Conservation (phyloP, 192 early-diverging fungal genomes). For the Backusella mclennaniae region DNA sequence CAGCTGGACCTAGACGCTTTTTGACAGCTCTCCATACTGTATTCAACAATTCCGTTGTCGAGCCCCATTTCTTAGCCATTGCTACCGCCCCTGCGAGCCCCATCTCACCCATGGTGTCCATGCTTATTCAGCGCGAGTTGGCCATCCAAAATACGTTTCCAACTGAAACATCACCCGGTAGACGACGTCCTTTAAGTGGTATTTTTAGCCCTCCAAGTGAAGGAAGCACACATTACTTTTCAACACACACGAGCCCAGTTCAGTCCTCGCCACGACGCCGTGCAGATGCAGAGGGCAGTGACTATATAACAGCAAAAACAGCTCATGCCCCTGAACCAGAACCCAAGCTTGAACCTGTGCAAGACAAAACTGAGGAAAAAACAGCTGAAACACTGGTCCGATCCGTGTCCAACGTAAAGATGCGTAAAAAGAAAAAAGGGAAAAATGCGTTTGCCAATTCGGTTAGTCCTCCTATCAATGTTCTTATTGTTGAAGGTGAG, state of each 20-base stretch:
- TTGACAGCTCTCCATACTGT: constrained; percentile 58
- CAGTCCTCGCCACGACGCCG: neutral
- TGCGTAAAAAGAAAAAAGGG: constrained; percentile 19
- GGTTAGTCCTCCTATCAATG: constrained; percentile 65
- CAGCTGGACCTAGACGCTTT: constrained; percentile 57
- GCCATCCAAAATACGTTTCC: neutral
- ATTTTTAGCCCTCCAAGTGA: constrained; percentile 9
- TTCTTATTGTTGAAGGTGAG: constrained; percentile 76
- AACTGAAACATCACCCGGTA: neutral
- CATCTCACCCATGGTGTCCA: neutral
- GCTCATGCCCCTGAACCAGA: neutral
- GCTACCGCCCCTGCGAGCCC: constrained; percentile 50
- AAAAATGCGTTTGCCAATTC: constrained; percentile 22
- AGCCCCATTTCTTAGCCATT: constrained; percentile 53
- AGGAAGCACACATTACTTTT: neutral
- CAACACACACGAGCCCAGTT: neutral
- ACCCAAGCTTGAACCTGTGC: neutral
- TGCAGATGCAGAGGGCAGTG: neutral
- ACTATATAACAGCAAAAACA: neutral
- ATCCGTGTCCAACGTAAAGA: constrained; percentile 7
- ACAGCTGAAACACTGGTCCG: neutral
- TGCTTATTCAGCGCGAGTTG: neutral
- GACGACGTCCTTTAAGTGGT: neutral
- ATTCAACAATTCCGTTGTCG: constrained; percentile 47
- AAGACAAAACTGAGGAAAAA: neutral